phyloP scores from a whole-genome alignment of 129 eudicot genomes.

The Daucus carota region DNA sequence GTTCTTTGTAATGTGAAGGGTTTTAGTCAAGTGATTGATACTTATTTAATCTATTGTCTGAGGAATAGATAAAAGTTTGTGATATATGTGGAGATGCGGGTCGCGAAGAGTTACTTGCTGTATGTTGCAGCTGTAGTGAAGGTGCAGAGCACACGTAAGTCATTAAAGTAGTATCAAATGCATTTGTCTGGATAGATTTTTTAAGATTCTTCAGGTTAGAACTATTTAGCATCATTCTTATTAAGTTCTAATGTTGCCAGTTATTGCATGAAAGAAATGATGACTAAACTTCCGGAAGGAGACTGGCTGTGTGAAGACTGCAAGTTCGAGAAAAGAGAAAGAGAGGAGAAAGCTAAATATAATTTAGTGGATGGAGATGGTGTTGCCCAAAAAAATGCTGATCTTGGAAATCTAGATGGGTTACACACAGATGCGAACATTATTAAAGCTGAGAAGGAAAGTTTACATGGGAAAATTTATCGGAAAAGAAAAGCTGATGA shows the following conservation, averaged over 20 bases:
- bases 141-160: conserved; percentile 99
- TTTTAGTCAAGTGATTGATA: conserved; percentile 1
- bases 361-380: conserved; percentile 34
- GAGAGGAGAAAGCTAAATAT: conserved; percentile 25
- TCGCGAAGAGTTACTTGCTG: conserved; percentile 79
- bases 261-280: conserved; percentile 75
- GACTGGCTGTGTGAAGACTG: conserved; percentile 98
- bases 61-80: conserved; percentile 79
- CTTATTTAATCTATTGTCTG: conserved; percentile 11
- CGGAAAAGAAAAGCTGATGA: conserved; percentile 62
- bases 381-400: conserved; percentile 21
- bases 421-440: conserved; percentile 24
- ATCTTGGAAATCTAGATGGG: conserved; percentile 23
- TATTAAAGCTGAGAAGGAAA: conserved; percentile 24
- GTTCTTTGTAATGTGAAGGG: neutral
- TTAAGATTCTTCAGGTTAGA: neutral
- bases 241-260: conserved; percentile 24
- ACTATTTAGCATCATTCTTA: neutral
- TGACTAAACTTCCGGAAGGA: conserved; percentile 72
- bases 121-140: conserved; percentile 81
- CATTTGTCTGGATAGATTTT: neutral
- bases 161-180: neutral
- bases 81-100: conserved; percentile 99
- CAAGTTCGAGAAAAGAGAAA: conserved; percentile 27
- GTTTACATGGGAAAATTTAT: conserved; percentile 20